These are phyloP conservation scores for Cylindrotheca fusiformis DNA, from an alignment of 108 stramenopile genomes.

Conservation along the genomic window DNA sequence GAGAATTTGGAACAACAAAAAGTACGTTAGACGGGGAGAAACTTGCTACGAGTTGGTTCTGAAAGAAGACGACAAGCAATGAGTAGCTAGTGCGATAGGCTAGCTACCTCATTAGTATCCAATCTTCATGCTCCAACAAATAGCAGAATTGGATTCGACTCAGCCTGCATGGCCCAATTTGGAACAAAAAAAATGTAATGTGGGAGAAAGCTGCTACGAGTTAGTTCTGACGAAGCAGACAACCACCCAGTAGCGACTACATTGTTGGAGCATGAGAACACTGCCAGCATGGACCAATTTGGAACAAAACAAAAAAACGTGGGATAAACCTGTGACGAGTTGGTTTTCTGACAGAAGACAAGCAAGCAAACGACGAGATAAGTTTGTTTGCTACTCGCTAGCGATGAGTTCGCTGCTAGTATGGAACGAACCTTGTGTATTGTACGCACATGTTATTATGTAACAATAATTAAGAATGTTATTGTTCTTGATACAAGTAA, in stretches of 20 bases:
- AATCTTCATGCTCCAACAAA: background rate
- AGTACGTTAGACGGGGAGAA: conserved; percentile 36
- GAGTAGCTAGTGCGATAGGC: no score
- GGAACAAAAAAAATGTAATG: conserved; percentile 45
- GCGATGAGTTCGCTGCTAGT: no score
- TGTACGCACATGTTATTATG: no score
- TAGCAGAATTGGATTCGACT: conserved; percentile 2
- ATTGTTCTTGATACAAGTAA: no score
- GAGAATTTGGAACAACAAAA: conserved; percentile 48
- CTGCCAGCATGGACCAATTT: conserved; percentile 34
- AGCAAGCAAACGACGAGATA: no score
- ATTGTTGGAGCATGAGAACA: no score
- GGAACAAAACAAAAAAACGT: conserved; percentile 38
- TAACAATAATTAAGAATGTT: no score
- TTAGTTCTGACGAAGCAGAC: no score
- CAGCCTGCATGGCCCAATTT: conserved; percentile 33
- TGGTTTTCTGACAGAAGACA: conserved; percentile 13
- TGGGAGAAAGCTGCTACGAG: conserved; percentile 35
- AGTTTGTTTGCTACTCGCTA: no score
- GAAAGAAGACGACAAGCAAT: no score
- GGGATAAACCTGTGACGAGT: conserved; percentile 35
- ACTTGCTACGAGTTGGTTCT: conserved; percentile 34
- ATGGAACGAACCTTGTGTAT: no score
- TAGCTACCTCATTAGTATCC: background rate
- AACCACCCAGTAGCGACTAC: no score